phyloP scores from a whole-genome alignment of 768 basidiomycete genomes.

The Naematelia aurantialba region DNA sequence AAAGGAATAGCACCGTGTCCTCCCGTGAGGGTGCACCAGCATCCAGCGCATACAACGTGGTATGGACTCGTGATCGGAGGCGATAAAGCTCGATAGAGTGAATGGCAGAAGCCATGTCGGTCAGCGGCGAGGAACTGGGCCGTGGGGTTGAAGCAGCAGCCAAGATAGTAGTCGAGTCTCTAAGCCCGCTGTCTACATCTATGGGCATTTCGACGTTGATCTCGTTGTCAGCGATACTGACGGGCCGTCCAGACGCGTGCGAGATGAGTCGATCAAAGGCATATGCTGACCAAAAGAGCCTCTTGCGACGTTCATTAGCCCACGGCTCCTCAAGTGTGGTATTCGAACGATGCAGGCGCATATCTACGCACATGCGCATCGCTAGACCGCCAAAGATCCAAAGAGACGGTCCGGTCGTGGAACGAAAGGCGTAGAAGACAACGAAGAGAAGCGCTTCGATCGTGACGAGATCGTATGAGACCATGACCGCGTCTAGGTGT shows the following conservation, averaged over 20 bases:
- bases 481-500: neutral
- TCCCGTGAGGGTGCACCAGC: constrained; percentile 5
- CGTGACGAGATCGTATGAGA: constrained; percentile 1
- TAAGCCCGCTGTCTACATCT: constrained; percentile 10
- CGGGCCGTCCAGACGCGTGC: constrained; percentile 21
- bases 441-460: constrained; percentile 16
- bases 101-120: constrained; percentile 17
- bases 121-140: neutral
- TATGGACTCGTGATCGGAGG: constrained; percentile 13
- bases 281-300: constrained; percentile 29
- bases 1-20: constrained; percentile 11
- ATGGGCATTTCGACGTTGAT: constrained; percentile 30
- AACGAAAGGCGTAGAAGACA: constrained; percentile 17
- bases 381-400: constrained; percentile 16
- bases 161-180: constrained; percentile 2
- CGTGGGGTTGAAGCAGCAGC: no score
- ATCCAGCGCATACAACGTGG: constrained; percentile 10
- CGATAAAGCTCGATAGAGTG: constrained; percentile 14
- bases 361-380: constrained; percentile 14
- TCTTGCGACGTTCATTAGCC: constrained; percentile 15
- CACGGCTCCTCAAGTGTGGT: constrained; percentile 5
- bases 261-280: constrained; percentile 25
- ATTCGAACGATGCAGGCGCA: constrained; percentile 14
- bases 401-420: constrained; percentile 11
- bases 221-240: constrained; percentile 19